Evolutionary conservation across 2,329 filamentous ascomycete genomes (phyloP).

Genomic region (Hypoxylon sp.): DNA sequence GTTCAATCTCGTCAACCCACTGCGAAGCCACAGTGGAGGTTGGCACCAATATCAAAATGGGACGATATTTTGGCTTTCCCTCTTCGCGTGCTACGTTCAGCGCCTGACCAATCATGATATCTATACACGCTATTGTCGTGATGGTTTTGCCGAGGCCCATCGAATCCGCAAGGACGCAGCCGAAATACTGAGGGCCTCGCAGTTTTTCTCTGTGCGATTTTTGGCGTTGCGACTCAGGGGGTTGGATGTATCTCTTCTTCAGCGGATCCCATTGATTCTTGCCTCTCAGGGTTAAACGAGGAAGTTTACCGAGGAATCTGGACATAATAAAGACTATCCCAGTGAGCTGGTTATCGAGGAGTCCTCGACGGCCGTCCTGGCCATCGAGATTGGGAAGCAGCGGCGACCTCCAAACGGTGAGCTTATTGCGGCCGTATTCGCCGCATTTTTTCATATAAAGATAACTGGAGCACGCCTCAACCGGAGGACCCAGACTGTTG

Average conservation of each 20-base stretch:
- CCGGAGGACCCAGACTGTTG: conserved; percentile 46
- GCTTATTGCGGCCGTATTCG: conserved; percentile 41
- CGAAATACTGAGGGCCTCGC: conserved; percentile 42
- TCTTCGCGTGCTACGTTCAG: conserved; percentile 33
- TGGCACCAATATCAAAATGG: conserved; percentile 45
- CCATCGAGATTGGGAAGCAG: conserved; percentile 41
- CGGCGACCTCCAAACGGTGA: conserved; percentile 43
- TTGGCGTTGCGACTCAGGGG: conserved; percentile 17
- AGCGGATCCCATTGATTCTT: not conserved
- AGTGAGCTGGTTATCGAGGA: conserved; percentile 47
- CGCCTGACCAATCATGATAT: conserved; percentile 40
- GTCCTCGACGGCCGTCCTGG: conserved; percentile 37
- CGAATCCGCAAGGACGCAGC: conserved; percentile 48
- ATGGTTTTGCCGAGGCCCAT: conserved; percentile 50
- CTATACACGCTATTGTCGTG: conserved; percentile 40
- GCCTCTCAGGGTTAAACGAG: conserved; percentile 25
- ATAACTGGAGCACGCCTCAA: conserved; percentile 43
- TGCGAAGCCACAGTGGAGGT: conserved; percentile 45
- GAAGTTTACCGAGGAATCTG: conserved; percentile 45
- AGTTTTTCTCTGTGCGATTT: conserved; percentile 34
- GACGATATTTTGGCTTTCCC: conserved; percentile 32
- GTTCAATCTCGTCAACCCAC: conserved; percentile 45
- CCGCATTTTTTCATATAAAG: conserved; percentile 44
- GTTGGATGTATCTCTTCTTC: conserved; percentile 6
- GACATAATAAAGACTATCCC: conserved; percentile 49